phyloP scores from a whole-genome alignment of 2,329 filamentous ascomycete species.

The Monilinia vaccinii-corymbosi region DNA sequence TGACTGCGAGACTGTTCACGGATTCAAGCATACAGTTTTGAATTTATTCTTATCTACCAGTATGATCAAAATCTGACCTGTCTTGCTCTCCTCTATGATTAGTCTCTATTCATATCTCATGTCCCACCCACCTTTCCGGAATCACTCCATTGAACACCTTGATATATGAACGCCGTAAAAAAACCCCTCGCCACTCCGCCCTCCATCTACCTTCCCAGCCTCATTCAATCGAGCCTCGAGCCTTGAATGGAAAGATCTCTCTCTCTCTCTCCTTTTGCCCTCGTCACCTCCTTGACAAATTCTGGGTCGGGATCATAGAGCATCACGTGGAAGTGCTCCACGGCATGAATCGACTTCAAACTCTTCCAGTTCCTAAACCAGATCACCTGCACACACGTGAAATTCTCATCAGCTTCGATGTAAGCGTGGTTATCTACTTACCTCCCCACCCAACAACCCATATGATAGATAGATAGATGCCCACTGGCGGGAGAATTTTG shows the following conservation, averaged over 20 bases:
- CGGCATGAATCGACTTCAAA: constrained; percentile 74
- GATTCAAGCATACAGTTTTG: not conserved
- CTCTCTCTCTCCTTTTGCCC: too few relatives aligned
- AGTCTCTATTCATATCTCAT: not conserved
- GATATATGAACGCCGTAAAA: not conserved
- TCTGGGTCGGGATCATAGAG: constrained; percentile 63
- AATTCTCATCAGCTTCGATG: too few relatives aligned
- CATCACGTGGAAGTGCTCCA: constrained; percentile 96
- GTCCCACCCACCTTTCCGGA: not conserved
- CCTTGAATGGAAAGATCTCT: constrained; percentile 58
- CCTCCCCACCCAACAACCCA: too few relatives aligned
- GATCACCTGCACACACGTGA: too few relatives aligned
- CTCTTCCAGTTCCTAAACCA: constrained; percentile 89
- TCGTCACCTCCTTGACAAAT: constrained; percentile 63
- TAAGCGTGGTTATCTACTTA: too few relatives aligned
- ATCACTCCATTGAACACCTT: not conserved
- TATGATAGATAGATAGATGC: too few relatives aligned
- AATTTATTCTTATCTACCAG: not conserved
- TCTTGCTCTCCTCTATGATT: not conserved
- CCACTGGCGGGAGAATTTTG: too few relatives aligned
- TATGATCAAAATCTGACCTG: not conserved
- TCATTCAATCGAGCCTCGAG: too few relatives aligned
- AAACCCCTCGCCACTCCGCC: not conserved
- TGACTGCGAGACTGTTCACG: not conserved
- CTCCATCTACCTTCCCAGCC: too few relatives aligned